phyloP scores from a whole-genome alignment of 2,329 filamentous ascomycete genomes.

The Aureobasidium namibiae region DNA sequence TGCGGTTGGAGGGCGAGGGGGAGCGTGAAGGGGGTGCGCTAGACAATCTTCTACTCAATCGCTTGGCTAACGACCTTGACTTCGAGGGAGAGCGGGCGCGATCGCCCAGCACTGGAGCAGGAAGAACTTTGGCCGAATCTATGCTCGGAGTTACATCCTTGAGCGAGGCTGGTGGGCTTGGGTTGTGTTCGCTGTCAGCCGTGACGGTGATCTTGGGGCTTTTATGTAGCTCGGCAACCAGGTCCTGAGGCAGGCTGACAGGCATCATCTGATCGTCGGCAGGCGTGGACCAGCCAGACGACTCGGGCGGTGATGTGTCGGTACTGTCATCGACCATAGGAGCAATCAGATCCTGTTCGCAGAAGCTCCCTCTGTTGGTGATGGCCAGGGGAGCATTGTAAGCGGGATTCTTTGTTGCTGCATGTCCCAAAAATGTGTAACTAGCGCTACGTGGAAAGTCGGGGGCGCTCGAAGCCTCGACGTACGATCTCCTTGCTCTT shows the following conservation, averaged over 20 bases:
- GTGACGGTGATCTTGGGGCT: conserved; percentile 21
- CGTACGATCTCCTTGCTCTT: neutral
- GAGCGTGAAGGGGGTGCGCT: conserved; percentile 11
- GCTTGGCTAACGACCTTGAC: conserved; percentile 10
- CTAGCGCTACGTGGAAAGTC: conserved; percentile 48
- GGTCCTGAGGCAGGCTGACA: conserved; percentile 23
- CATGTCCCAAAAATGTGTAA: conserved; percentile 44
- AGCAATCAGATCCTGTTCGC: conserved; percentile 36
- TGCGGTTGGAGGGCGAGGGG: conserved; percentile 11
- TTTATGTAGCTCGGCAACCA: conserved; percentile 25
- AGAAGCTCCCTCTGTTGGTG: conserved; percentile 41
- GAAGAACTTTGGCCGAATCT: conserved; percentile 11
- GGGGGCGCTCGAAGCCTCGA: conserved; percentile 2
- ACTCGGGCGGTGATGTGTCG: conserved; percentile 31
- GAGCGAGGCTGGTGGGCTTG: conserved; percentile 13
- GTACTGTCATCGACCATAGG: conserved; percentile 23
- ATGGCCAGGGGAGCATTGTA: conserved; percentile 21
- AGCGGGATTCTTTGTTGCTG: conserved; percentile 24
- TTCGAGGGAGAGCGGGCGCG: neutral
- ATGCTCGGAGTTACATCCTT: conserved; percentile 10
- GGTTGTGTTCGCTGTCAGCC: conserved; percentile 15
- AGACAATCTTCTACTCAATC: conserved; percentile 14
- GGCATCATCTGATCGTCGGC: conserved; percentile 26
- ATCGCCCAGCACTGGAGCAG: neutral
- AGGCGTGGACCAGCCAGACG: conserved; percentile 38